Base-by-base conservation (phyloP, 441 rosid species). In the Sinapis alba region DNA sequence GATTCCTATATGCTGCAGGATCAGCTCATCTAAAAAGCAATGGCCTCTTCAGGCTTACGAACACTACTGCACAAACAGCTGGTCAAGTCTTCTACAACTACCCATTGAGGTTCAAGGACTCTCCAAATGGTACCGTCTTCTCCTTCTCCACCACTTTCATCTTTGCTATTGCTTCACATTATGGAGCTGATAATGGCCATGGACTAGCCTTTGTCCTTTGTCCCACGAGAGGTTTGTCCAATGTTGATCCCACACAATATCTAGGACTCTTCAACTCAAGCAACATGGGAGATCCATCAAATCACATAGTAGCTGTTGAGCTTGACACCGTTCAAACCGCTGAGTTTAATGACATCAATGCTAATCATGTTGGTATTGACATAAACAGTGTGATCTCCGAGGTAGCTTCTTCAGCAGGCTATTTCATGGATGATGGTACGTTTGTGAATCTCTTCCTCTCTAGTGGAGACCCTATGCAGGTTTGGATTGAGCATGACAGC, bases 71-170 rank as follows among this genome's bases (percentile, higher is more conserved):
- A 16, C 7, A 30, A 27, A 30, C n/a, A 26, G 15, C 27, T 6
- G 87, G 85, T 43, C 86, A 81, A 57, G 84, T 82, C 1, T 84
- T 84, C 63, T 74, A 74, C 30, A 62, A 74, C 4, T 9, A 41
- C 32, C 75, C 83, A 12, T 2, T 79, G 43, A 56, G 58, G 7
- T 85, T 84, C 70, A 76, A 77, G 57, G 68, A 38, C 24, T 45
- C 79, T 3, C 1, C 51, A 26, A 61, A 73, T 23, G 81, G 56
- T n/a, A 60, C 36, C 0, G 83, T 70, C 73, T 59, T 50, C 61
- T 65, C 80, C 67, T 85, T 87, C 83, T 85, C 87, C 32, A 82
- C 86, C 28, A 69, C 85, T 11, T 87, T 84, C n/a, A 81, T 87
- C 13, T 84, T 87, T 10, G 83, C 83, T 2, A 83, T 86, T 7